Base-by-base conservation (phyloP, 106 monocot genomes). In the Allium cepa region DNA sequence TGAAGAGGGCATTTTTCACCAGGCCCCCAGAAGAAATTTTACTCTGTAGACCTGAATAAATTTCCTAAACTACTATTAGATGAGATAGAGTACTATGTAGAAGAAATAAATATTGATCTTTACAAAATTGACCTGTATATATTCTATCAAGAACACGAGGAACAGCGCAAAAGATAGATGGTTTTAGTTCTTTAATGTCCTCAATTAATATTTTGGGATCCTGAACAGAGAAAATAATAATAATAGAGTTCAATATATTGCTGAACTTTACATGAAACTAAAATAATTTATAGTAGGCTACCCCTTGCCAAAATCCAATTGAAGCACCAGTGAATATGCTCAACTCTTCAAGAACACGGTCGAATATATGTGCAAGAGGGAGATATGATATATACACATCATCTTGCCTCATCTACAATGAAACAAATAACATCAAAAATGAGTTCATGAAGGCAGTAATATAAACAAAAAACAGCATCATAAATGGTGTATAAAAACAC, bases 251-350 rank as follows among this genome's bases (percentile, higher is more conserved):
- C 63, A 53, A 12, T 60, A 60, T 57, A 53, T 17, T 53, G 5
- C 15, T 4, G 6, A 13, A 67, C 22, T 11, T 66, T 48, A 27
- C 4, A 46, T 17, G 28, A 4, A 70, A 15, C 47, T 46, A 28
- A 60, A 10, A 15, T 46, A 60, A 47, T 14, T 58, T 47, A 49
- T 36, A 57, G 11, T 45, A 9, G 18, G 73, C 77, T 78, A 97
- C 96, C 82, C 96, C 96, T 69, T 80, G 84, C 96, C 96, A 97
- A 79, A 92, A 97, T 75, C 97, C 97, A 75, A 97, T 92, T 46
- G 89, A 88, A 17, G 88, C 88, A 26, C 97, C 97, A 72, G 75
- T 71, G 26, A 74, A 92, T 70, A 97, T 97, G 56, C 92, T 75
- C 59, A 85, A 36, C 73, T 97, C 97, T 66, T 97, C 97, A 63